Percentiles rank a stretch among this genome's conserved stretches.
phyloP scores from a whole-genome alignment of 1,284 basidiomycete species.

The Ustilago hordei region DNA sequence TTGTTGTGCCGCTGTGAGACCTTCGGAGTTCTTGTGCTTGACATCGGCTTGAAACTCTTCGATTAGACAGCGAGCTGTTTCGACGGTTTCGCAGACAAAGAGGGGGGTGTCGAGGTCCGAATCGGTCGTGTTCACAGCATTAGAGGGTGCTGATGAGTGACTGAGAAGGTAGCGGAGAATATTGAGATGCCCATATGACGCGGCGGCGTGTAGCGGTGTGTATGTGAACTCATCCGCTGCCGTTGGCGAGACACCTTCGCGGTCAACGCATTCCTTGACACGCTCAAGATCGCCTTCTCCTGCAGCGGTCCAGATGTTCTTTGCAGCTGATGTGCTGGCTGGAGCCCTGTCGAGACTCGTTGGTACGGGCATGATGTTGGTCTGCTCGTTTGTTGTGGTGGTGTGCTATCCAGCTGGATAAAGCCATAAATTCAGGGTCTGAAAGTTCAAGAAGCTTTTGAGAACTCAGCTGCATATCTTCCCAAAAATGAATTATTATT shows the following conservation, averaged over 20 bases:
- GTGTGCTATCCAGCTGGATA: background rate
- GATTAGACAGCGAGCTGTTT: slow-evolving; percentile 56
- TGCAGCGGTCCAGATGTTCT: slow-evolving; percentile 68
- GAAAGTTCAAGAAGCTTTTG: slow-evolving; percentile 5
- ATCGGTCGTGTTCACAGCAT: slow-evolving; percentile 58
- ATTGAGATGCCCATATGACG: slow-evolving; percentile 63
- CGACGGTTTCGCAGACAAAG: slow-evolving; percentile 65
- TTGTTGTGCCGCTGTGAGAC: slow-evolving; percentile 57
- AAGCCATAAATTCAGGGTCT: background rate
- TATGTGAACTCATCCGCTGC: slow-evolving; percentile 61
- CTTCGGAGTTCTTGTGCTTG: slow-evolving; percentile 56
- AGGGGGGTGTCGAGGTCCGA: slow-evolving; percentile 66
- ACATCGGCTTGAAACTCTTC: slow-evolving; percentile 63
- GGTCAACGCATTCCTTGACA: slow-evolving; percentile 60
- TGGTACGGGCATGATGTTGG: slow-evolving; percentile 40
- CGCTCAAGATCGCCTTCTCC: slow-evolving; percentile 64
- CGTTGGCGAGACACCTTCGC: slow-evolving; percentile 53
- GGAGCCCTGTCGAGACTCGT: slow-evolving; percentile 22
- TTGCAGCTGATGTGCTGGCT: slow-evolving; percentile 10
- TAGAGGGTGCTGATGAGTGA: slow-evolving; percentile 41
- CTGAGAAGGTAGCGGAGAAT: slow-evolving; percentile 60
- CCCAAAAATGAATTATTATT: slow-evolving; percentile 31
- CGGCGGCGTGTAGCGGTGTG: slow-evolving; percentile 67
- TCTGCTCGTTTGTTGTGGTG: background rate
- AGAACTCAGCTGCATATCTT: slow-evolving; percentile 12